phyloP scores from a whole-genome alignment of 108 stramenopile species.

The Nitzschia sp. region DNA sequence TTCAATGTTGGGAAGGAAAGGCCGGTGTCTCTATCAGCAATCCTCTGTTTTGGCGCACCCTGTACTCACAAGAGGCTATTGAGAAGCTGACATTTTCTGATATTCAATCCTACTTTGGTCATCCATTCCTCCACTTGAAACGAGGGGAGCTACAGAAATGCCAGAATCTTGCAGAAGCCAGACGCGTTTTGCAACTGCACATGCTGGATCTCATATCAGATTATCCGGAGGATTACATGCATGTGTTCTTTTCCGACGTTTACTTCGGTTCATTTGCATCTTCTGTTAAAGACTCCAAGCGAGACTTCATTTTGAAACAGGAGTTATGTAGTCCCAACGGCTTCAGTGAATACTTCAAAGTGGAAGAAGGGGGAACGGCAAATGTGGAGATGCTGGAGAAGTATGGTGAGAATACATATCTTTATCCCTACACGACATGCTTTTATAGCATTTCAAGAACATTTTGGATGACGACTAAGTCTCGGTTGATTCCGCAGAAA shows the following conservation, averaged over 20 bases:
- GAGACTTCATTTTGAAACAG: constrained; percentile 13
- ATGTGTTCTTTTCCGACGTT: constrained; percentile 25
- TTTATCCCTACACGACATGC: constrained; percentile 28
- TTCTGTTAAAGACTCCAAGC: constrained; percentile 26
- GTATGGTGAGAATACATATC: constrained; percentile 8
- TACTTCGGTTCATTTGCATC: constrained; percentile 35
- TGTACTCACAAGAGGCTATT: constrained; percentile 19
- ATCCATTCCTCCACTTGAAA: constrained; percentile 20
- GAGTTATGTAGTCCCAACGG: constrained; percentile 28
- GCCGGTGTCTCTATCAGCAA: not conserved
- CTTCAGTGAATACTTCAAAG: constrained; percentile 37
- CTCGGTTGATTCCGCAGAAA: constrained; percentile 9
- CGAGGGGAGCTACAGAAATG: not conserved
- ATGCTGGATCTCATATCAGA: constrained; percentile 36
- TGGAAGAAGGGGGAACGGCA: constrained; percentile 16
- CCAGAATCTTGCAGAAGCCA: not conserved
- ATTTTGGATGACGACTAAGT: constrained; percentile 12
- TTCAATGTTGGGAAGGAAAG: constrained; percentile 22
- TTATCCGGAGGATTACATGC: not conserved
- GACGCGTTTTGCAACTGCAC: constrained; percentile 23
- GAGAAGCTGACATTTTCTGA: constrained; percentile 1
- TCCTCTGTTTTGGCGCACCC: constrained; percentile 30
- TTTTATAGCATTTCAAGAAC: constrained; percentile 20
- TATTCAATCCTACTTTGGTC: constrained; percentile 20
- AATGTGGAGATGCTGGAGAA: constrained; percentile 17